Base-by-base conservation (phyloP, 441 rosid genomes). In the Bruguiera hainesii region DNA sequence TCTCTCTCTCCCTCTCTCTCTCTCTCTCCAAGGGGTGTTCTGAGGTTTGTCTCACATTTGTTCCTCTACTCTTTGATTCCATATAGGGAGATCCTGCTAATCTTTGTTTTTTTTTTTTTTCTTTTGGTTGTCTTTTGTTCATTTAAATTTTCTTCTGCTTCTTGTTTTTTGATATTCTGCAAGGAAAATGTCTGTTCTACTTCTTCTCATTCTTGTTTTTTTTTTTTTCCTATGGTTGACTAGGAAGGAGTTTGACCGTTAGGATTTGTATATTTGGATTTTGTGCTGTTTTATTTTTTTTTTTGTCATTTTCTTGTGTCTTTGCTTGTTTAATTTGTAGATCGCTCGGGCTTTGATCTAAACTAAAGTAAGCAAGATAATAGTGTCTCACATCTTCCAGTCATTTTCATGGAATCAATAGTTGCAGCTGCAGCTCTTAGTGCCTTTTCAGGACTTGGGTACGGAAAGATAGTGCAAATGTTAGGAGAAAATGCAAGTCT, bases 11-110 rank as follows among this genome's bases (percentile, higher is more conserved):
- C 9, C 30, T 60, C 64, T 56, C 56, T 0, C 26, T 13, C 30
- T 21, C 21, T 60, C 64, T 56, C 56, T 33, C 30, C 5, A 55
- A 55, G 84, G 86, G 89, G 89, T 70, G 85, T 21, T 65, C 86
- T 79, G 84, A 79, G 86, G 86, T 84, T 65, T 10, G 26, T 10
- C 16, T 39, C 8, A 33, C 0, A 7, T 7, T 8, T 33, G 9
- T 33, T 33, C 7, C 1, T 33, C 16, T 39, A 16, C 48, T 39
- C 16, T 39, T 16, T 39, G 48, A 42, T 42, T 13, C 48, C 16
- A 11, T 42, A 13, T 42, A 13, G 15, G 5, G 18, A 42, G 48
- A 42, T 42, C 18, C 4, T 11, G 48, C 48, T 42, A 13, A 23
- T 23, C 23, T 11, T 39, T 11, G 15, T 13, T 30, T 26, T 39